Evolutionary conservation across 768 basidiomycete species (phyloP), one percentile per base, ranked within the genome.

Genomic region (Hericium alpestre): DNA sequence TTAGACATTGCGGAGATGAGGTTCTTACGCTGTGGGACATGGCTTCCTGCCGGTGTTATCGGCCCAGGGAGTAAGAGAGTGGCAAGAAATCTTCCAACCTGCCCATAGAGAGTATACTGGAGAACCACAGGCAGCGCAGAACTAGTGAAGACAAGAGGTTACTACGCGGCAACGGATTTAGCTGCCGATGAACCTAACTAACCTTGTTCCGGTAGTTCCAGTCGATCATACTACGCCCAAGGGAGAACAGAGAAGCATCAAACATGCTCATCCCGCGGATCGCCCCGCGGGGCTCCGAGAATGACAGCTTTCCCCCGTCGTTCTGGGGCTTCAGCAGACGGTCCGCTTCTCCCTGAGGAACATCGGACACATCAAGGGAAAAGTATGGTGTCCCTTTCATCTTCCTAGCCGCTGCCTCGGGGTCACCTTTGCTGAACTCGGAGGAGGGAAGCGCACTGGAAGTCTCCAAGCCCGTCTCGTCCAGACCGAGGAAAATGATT

Each of bases 201-300:
- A 83, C 93, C 75, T 84, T 90, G 71, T 94, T 95, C 55, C 93
- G 76, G 52, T 74, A 76, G 68, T 96, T 98, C 95, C 95, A 99
- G 66, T 98, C 95, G 2, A 88, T 76, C 80, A 97, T 74, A 46
- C 84, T 87, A 56, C 90, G 74, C 1, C 86, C 90, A 56, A 79
- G 77, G 0, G 90, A 89, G 65, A 90, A 90, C 0, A 97, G 70
- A 0, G 80, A 84, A 1, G 86, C 90, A 37, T 82, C 80, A 64
- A 87, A 84, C 2, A 64, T 64, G 63, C 83, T 81, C 64, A 94
- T 72, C 15, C 67, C 71, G 2, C 73, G 72, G 69, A 82, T 78
- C 43, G 83, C 74, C 2, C 74, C 64, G 53, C 90, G 70, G 3
- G 90, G 76, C 56, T 92, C 89, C 16, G 74, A 70, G 74, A 89